phyloP scores from a whole-genome alignment of 176 grass and related monocot genomes.

The Carex pumila region DNA sequence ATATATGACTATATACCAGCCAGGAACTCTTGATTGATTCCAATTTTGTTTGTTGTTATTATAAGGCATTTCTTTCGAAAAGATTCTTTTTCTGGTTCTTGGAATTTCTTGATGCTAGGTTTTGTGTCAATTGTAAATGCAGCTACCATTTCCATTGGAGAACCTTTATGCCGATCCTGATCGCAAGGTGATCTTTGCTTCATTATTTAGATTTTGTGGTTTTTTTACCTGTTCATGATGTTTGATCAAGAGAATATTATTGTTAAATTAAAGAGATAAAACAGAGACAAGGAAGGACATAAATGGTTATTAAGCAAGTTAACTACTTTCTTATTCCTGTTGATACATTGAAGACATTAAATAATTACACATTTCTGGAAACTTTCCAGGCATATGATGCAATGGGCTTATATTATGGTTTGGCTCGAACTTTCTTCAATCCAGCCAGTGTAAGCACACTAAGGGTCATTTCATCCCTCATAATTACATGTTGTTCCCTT shows the following conservation, averaged over 20 bases:
- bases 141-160: constrained; percentile 88
- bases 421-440: constrained; percentile 86
- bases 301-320: neutral
- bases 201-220: neutral
- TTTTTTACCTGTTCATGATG: neutral
- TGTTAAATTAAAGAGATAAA: neutral
- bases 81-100: neutral
- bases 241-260: neutral
- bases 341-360: neutral
- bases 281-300: neutral
- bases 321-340: neutral
- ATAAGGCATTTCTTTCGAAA: neutral
- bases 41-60: neutral
- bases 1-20: neutral
- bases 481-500: constrained; percentile 2
- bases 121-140: constrained; percentile 20
- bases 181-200: constrained; percentile 45
- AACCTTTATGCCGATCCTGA: constrained; percentile 81
- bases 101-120: neutral
- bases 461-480: neutral
- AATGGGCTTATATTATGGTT: constrained; percentile 78
- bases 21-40: neutral
- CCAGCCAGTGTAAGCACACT: constrained; percentile 54
- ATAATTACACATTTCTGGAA: neutral
- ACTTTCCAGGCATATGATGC: constrained; percentile 64